phyloP scores from a whole-genome alignment of 2,329 filamentous ascomycete species.

The Diaporthe vaccinii region DNA sequence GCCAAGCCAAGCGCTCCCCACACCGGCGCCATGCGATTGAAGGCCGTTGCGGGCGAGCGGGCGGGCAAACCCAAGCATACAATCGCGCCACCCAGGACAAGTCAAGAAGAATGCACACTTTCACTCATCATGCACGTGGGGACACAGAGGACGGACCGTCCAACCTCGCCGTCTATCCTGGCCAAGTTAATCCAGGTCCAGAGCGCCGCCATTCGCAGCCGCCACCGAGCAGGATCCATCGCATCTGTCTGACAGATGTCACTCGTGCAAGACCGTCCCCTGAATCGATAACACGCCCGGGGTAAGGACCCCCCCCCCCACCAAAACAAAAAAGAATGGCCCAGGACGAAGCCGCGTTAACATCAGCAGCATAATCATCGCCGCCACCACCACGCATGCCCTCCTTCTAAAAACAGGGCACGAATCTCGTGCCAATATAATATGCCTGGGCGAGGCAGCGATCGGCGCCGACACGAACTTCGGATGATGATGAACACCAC shows the following conservation, averaged over 20 bases:
- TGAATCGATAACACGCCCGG: neutral
- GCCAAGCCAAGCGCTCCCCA: slow-evolving; percentile 13
- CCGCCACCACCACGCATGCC: neutral
- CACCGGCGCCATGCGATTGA: neutral
- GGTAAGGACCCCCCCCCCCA: neutral
- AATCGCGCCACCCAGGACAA: neutral
- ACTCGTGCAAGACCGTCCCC: neutral
- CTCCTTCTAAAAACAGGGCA: neutral
- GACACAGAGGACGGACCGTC: neutral
- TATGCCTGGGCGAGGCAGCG: neutral
- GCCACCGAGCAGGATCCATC: neutral
- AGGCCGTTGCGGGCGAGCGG: neutral
- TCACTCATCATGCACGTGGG: slow-evolving; percentile 13
- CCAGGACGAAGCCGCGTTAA: slow-evolving; percentile 9
- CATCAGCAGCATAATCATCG: neutral
- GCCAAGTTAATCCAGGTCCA: neutral
- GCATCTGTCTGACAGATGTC: neutral
- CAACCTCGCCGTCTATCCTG: neutral
- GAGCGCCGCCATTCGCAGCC: neutral
- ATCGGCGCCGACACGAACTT: slow-evolving; percentile 16
- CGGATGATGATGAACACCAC: slow-evolving; percentile 27
- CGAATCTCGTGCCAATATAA: slow-evolving; percentile 14
- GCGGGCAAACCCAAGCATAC: slow-evolving; percentile 14
- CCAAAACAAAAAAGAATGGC: neutral
- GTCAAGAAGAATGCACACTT: slow-evolving; percentile 26